Conservation (phyloP, 2,329 filamentous ascomycete species). For the Venturiaceae sp. region DNA sequence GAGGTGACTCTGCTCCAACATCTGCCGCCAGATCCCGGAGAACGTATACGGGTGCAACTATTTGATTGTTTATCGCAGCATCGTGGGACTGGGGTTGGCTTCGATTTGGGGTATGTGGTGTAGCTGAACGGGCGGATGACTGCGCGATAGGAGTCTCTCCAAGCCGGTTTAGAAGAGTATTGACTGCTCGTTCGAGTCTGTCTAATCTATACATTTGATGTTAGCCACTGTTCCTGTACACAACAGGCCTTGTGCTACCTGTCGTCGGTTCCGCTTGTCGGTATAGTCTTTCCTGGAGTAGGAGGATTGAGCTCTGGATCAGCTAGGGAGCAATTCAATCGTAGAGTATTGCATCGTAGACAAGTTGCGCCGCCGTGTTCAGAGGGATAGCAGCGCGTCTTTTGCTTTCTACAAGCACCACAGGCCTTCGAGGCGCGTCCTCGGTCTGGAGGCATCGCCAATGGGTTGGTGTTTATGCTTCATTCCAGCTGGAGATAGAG, state of each 20-base stretch:
- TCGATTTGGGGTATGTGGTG: neutral
- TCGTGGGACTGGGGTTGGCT: neutral
- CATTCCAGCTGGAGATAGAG: neutral
- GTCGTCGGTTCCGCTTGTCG: neutral
- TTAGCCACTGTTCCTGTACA: neutral
- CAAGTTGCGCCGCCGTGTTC: constrained; percentile 20
- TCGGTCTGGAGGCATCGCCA: constrained; percentile 15
- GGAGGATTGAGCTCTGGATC: neutral
- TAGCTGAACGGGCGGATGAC: neutral
- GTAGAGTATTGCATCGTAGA: constrained; percentile 27
- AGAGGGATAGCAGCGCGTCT: constrained; percentile 32
- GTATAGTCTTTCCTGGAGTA: neutral
- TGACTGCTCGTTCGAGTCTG: constrained; percentile 11
- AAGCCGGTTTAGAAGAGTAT: constrained; percentile 9
- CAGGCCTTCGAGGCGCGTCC: constrained; percentile 25
- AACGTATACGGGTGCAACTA: constrained; percentile 20
- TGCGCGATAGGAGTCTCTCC: neutral
- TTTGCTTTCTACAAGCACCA: constrained; percentile 27
- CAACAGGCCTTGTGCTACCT: too few relatives aligned
- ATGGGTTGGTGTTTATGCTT: neutral
- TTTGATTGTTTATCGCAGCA: neutral
- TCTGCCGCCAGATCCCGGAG: constrained; percentile 21
- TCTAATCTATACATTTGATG: constrained; percentile 8
- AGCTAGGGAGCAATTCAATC: constrained; percentile 24
- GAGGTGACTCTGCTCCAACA: constrained; percentile 14